Percentiles rank a stretch among this genome's conserved stretches.
phyloP scores from a whole-genome alignment of 225 moss, liverwort and hornwort genomes.

The Bryum argenteum region DNA sequence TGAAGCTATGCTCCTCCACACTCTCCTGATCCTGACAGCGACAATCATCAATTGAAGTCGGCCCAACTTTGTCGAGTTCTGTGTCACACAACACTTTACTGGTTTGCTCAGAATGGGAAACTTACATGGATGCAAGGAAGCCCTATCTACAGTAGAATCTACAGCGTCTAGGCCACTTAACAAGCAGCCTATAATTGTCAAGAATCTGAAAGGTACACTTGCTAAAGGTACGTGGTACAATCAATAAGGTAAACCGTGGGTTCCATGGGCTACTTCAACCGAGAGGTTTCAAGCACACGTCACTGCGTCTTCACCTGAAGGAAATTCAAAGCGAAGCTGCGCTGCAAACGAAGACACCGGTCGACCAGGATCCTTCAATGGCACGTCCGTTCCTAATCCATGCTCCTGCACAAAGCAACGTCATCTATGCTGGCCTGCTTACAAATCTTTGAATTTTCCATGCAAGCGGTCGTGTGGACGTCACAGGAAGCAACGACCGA shows the following conservation, averaged over 20 bases:
- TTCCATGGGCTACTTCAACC: conserved; percentile 5
- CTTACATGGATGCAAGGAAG: conserved; percentile 10
- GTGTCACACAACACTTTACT: conserved; percentile 28
- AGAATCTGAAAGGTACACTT: neutral
- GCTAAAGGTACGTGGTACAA: neutral
- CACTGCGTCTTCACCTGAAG: conserved; percentile 27
- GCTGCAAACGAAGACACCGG: conserved; percentile 85
- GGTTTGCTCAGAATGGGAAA: conserved; percentile 27
- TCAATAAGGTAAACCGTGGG: conserved; percentile 1
- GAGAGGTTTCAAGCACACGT: neutral
- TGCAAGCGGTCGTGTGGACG: neutral
- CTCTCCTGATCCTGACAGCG: conserved; percentile 27
- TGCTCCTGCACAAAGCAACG: conserved; percentile 54
- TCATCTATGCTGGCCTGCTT: conserved; percentile 10
- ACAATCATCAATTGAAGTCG: conserved; percentile 28
- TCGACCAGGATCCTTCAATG: conserved; percentile 72
- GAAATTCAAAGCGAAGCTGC: conserved; percentile 55
- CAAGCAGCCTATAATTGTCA: conserved; percentile 7
- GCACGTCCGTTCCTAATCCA: conserved; percentile 75
- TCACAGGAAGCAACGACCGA: neutral
- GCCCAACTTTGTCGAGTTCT: conserved; percentile 35
- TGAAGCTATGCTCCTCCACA: conserved; percentile 22
- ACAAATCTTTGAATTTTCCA: conserved; percentile 13
- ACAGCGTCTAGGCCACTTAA: conserved; percentile 4
- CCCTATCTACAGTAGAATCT: neutral